These are phyloP conservation scores for Alternaria sp. DNA, from an alignment of 2,329 filamentous ascomycete genomes.

Conservation along the genomic window DNA sequence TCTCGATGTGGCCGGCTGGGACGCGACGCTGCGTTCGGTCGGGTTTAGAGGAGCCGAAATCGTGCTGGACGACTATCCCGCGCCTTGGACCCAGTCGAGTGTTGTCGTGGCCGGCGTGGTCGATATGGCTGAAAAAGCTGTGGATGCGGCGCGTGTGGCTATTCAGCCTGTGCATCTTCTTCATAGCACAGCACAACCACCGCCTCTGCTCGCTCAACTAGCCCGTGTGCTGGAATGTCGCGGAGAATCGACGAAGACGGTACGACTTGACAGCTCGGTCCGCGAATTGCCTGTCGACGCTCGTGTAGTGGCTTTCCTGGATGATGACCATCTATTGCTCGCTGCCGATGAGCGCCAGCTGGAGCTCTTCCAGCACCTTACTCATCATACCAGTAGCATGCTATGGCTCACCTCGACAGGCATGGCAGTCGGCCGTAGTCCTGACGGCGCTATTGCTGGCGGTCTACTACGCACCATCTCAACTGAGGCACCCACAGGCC, in stretches of 20 bases:
- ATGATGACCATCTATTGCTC: constrained; percentile 1
- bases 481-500: constrained; percentile 8
- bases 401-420: constrained; percentile 12
- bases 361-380: background rate
- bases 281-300: background rate
- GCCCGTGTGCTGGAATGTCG: background rate
- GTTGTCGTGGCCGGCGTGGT: background rate
- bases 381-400: constrained; percentile 10
- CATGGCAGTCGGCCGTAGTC: background rate
- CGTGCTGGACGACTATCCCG: constrained; percentile 17
- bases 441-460: background rate
- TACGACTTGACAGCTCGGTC: background rate
- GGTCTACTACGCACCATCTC: constrained; percentile 20
- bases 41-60: constrained; percentile 45
- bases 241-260: background rate
- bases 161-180: background rate
- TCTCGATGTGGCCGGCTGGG: constrained; percentile 39
- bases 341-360: background rate
- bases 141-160: background rate
- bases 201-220: background rate
- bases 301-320: constrained; percentile 2
- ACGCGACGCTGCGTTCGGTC: constrained; percentile 33
- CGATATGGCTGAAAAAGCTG: background rate
- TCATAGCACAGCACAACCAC: background rate
- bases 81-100: background rate